phyloP scores from a whole-genome alignment of 768 basidiomycete genomes.

The Brasilioporus rufonigricans region DNA sequence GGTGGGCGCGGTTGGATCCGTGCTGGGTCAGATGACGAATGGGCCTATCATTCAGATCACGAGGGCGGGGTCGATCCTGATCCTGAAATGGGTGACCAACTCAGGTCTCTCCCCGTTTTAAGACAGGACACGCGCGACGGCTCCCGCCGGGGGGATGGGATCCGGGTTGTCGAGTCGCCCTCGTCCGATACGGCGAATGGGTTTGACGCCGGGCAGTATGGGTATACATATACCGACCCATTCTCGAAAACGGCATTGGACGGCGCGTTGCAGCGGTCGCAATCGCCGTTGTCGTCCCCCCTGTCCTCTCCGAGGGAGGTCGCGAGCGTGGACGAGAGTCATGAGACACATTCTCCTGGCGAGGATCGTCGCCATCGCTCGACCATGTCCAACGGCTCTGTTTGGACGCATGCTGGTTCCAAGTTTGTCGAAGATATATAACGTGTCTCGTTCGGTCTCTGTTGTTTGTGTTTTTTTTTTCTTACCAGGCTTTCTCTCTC shows the following conservation, averaged over 20 bases:
- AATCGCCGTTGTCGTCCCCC: constrained; percentile 29
- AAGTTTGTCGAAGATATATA: constrained; percentile 45
- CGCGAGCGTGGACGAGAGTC: constrained; percentile 13
- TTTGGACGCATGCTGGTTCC: constrained; percentile 42
- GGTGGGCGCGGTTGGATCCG: constrained; percentile 49
- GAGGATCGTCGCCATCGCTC: constrained; percentile 22
- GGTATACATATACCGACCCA: constrained; percentile 21
- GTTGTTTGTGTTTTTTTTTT: neutral
- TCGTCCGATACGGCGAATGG: constrained; percentile 20
- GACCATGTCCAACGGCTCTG: constrained; percentile 24
- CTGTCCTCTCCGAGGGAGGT: constrained; percentile 20
- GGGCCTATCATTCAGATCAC: constrained; percentile 35
- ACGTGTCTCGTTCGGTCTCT: neutral
- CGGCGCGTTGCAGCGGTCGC: constrained; percentile 18
- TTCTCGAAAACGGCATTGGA: constrained; percentile 16
- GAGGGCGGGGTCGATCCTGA: neutral
- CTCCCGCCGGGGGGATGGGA: neutral
- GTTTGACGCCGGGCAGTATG: constrained; percentile 3
- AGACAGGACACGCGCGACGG: neutral
- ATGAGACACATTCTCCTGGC: neutral
- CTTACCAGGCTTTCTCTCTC: neutral
- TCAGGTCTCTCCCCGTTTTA: neutral
- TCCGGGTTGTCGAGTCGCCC: constrained; percentile 27
- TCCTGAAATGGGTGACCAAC: neutral
- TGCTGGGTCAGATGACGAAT: constrained; percentile 48